Conservation (phyloP, 371 early-diverging fungal species). For the Mortierella sp. region DNA sequence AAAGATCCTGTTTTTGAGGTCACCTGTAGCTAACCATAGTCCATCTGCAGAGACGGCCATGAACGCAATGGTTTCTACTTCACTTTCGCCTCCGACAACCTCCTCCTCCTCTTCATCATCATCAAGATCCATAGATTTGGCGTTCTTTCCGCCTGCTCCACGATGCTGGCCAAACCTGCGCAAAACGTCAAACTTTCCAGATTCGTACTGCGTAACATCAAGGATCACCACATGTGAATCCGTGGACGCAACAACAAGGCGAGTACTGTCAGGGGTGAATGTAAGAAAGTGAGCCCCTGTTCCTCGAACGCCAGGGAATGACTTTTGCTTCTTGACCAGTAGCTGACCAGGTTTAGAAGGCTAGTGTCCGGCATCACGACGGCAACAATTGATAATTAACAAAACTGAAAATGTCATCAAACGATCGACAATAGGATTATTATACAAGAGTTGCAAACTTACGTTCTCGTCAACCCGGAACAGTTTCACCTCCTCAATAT, state of each 20-base stretch:
- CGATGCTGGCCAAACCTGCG: constrained; percentile 72
- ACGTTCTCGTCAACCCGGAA: constrained; percentile 71
- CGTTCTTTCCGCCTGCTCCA: constrained; percentile 48
- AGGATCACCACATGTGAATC: constrained; percentile 73
- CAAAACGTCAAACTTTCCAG: constrained; percentile 63
- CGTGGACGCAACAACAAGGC: constrained; percentile 69
- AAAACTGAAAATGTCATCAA: no score
- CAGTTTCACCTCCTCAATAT: constrained; percentile 76
- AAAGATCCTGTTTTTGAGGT: constrained; percentile 76
- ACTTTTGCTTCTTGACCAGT: constrained; percentile 62
- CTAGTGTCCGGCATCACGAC: constrained; percentile 19
- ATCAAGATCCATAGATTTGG: constrained; percentile 51
- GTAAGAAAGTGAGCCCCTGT: constrained; percentile 69
- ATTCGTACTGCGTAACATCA: constrained; percentile 67
- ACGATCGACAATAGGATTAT: no score
- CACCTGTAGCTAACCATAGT: constrained; percentile 84
- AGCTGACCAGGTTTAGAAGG: constrained; percentile 57
- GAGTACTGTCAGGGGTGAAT: constrained; percentile 79
- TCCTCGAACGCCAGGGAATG: constrained; percentile 56
- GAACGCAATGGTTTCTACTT: constrained; percentile 65
- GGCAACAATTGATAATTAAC: no score
- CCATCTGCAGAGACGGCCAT: constrained; percentile 83
- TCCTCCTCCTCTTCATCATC: constrained; percentile 59
- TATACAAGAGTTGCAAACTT: constrained; percentile 16
- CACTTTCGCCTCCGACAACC: constrained; percentile 54